A percentile compares a stretch with the other conserved stretches of the same genome.
Evolutionary conservation across 495 filamentous ascomycete genomes (phyloP).

Genomic region (Coniosporium apollinis): DNA sequence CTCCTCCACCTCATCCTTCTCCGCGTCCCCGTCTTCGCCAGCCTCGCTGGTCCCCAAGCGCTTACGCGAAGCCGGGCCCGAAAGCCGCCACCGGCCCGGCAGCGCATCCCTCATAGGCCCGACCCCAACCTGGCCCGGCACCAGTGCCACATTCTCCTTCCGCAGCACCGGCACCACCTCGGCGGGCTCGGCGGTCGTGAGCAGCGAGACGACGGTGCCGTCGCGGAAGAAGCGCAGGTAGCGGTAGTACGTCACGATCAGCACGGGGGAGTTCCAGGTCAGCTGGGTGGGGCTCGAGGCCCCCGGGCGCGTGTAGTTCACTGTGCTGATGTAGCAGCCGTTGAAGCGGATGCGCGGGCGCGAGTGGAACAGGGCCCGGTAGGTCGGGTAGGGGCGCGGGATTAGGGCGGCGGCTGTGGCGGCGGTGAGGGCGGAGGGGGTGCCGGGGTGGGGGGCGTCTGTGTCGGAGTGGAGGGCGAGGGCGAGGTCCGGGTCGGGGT

Average conservation of each 20-base stretch:
- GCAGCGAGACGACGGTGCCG: conserved; percentile 60
- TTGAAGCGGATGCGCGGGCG: conserved; percentile 85
- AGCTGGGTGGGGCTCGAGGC: conserved; percentile 39
- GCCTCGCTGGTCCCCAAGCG: too few relatives aligned
- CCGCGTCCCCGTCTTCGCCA: neutral
- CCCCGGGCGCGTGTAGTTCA: conserved; percentile 82
- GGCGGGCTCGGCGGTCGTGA: conserved; percentile 62
- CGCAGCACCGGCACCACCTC: conserved; percentile 59
- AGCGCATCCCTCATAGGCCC: conserved; percentile 49
- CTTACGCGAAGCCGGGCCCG: conserved; percentile 18
- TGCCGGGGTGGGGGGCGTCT: conserved; percentile 4
- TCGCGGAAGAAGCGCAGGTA: conserved; percentile 92
- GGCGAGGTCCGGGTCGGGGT: neutral
- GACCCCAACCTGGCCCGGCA: conserved; percentile 25
- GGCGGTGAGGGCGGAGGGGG: conserved; percentile 8
- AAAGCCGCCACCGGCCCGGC: conserved; percentile 43
- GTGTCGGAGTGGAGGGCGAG: conserved; percentile 2
- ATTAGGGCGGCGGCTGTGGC: conserved; percentile 8
- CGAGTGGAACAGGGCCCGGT: conserved; percentile 52
- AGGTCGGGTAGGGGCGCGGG: conserved; percentile 21
- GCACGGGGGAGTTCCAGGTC: conserved; percentile 68
- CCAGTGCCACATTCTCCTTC: conserved; percentile 26
- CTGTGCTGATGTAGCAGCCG: conserved; percentile 87
- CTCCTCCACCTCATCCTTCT: conserved; percentile 20
- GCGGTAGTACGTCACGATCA: conserved; percentile 94